Conservation (phyloP, 257 asterid genomes). For the Salvia miltiorrhiza region DNA sequence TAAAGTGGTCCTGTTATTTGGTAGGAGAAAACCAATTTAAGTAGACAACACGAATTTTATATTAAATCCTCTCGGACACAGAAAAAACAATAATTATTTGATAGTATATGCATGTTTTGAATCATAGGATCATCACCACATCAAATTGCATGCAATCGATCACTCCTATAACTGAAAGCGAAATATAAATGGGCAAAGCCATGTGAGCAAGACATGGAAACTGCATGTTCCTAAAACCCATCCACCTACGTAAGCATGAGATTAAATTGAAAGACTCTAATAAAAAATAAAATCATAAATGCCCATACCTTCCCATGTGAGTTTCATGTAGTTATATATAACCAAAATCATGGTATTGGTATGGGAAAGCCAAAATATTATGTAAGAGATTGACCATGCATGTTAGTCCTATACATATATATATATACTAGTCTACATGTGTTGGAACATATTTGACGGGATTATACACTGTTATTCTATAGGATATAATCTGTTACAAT, state of each 20-base stretch:
- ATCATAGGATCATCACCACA: constrained; percentile 33
- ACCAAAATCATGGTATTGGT: constrained; percentile 17
- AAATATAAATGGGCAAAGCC: constrained; percentile 30
- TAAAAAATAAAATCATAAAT: neutral
- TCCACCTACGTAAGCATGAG: constrained; percentile 29
- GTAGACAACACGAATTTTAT: neutral
- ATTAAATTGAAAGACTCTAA: neutral
- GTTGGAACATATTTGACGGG: constrained; percentile 15
- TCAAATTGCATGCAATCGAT: constrained; percentile 12
- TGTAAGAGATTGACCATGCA: constrained; percentile 16
- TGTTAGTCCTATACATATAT: constrained; percentile 5
- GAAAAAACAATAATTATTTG: constrained; percentile 19
- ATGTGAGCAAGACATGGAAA: constrained; percentile 54
- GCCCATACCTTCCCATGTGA: constrained; percentile 39
- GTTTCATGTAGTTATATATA: neutral
- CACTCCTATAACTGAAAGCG: constrained; percentile 22
- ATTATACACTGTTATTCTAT: constrained; percentile 1
- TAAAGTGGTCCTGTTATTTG: constrained; percentile 15
- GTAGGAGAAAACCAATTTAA: neutral
- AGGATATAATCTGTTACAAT: neutral
- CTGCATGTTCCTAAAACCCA: constrained; percentile 17
- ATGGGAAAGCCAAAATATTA: constrained; percentile 16
- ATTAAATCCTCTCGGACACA: neutral
- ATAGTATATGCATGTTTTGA: constrained; percentile 27
- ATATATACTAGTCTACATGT: constrained; percentile 2